Conservation (phyloP, 352 stramenopile genomes). For the Globisporangium rhizosaccharum region DNA sequence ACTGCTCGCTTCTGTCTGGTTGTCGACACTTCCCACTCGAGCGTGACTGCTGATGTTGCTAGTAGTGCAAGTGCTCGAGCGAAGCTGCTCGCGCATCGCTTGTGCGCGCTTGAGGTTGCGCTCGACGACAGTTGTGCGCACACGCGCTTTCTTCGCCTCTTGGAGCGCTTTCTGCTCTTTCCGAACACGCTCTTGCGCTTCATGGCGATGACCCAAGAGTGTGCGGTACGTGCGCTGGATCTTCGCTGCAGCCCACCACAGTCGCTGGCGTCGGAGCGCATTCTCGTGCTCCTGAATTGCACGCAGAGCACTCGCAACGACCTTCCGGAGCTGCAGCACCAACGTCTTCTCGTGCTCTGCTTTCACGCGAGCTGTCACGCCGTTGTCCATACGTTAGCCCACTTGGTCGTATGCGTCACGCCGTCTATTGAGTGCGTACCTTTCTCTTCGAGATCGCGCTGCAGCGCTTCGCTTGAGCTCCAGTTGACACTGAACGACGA, state of each 20-base stretch:
- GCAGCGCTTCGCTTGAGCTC: constrained; percentile 45
- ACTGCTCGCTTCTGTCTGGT: not conserved
- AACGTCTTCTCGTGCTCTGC: constrained; percentile 32
- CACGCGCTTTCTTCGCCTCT: constrained; percentile 25
- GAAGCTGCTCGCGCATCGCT: constrained; percentile 23
- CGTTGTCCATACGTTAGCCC: not conserved
- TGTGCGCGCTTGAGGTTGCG: constrained; percentile 39
- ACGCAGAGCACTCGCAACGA: constrained; percentile 17
- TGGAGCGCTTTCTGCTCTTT: constrained; percentile 21
- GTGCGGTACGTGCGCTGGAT: constrained; percentile 33
- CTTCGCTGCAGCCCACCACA: constrained; percentile 21
- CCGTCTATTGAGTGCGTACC: constrained; percentile 11
- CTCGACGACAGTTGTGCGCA: constrained; percentile 28
- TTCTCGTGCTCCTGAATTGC: constrained; percentile 18
- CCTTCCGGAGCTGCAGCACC: constrained; percentile 24
- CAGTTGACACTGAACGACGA: constrained; percentile 44
- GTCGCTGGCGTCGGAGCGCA: constrained; percentile 17
- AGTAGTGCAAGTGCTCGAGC: not conserved
- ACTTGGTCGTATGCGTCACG: not conserved
- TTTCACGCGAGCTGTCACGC: constrained; percentile 21
- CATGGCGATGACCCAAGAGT: constrained; percentile 9
- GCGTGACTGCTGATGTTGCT: not conserved
- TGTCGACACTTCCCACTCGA: not conserved
- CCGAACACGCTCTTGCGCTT: constrained; percentile 11
- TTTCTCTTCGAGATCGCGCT: constrained; percentile 41